A percentile compares a stretch with the other conserved stretches of the same genome.
Evolutionary conservation across 2,329 filamentous ascomycete species (phyloP).

Genomic region (Zarea fungicola): DNA sequence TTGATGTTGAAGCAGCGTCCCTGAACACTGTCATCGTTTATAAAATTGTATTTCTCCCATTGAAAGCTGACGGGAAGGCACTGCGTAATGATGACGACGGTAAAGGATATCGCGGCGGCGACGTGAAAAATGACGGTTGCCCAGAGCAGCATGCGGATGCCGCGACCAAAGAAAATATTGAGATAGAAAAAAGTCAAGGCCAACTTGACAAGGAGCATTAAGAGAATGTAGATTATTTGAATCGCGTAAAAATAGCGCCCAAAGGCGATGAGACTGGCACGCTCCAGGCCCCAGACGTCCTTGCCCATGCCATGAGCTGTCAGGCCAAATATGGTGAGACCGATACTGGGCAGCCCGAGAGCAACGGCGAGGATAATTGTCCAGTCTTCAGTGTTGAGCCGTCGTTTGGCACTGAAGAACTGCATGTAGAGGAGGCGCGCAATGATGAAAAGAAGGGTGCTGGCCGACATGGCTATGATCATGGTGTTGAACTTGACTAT

Average conservation of each 20-base stretch:
- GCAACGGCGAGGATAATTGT: conserved; percentile 24
- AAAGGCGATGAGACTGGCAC: conserved; percentile 34
- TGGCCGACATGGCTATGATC: not conserved
- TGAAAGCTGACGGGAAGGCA: conserved; percentile 42
- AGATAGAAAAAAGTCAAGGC: conserved; percentile 47
- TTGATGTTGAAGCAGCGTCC: conserved; percentile 43
- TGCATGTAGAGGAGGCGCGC: conserved; percentile 32
- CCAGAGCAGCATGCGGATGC: conserved; percentile 33
- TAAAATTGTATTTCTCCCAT: conserved; percentile 43
- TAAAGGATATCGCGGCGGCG: conserved; percentile 30
- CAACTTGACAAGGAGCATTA: conserved; percentile 38
- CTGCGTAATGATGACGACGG: conserved; percentile 37
- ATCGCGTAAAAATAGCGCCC: conserved; percentile 33
- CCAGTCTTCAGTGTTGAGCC: conserved; percentile 32
- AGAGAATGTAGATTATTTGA: conserved; percentile 35
- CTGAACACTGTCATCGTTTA: conserved; percentile 23
- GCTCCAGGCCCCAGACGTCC: conserved; percentile 41
- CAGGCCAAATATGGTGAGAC: conserved; percentile 25
- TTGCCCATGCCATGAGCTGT: conserved; percentile 34
- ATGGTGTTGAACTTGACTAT: not conserved
- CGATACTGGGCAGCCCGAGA: conserved; percentile 24
- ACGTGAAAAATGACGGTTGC: conserved; percentile 30
- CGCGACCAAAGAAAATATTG: conserved; percentile 38
- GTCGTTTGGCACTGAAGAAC: conserved; percentile 27
- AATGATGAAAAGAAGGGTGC: conserved; percentile 26